Evolutionary conservation across 208 protist species (phyloP).

Genomic region (Leishmania turanica): DNA sequence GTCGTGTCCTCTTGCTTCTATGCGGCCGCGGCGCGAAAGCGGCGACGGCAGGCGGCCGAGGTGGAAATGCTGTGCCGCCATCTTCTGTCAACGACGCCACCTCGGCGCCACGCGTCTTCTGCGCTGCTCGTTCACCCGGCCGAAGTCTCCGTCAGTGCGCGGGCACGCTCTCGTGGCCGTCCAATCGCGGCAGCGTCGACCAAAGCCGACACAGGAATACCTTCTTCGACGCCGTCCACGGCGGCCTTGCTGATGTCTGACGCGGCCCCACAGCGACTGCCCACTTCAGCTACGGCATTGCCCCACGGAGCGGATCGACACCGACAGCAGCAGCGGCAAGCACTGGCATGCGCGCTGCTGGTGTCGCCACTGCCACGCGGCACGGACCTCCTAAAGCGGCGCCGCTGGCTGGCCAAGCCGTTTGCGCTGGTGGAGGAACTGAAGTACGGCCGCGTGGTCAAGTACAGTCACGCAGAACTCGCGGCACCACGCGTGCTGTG

Average conservation of each 20-base stretch:
- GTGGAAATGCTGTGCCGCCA: constrained; percentile 22
- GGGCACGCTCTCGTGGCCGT: background rate
- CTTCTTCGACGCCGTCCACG: background rate
- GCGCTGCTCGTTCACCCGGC: background rate
- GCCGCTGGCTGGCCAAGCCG: constrained; percentile 27
- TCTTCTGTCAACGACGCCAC: constrained; percentile 1
- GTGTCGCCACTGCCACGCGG: constrained; percentile 32
- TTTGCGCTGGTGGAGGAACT: constrained; percentile 48
- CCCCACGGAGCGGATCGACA: background rate
- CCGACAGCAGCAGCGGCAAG: background rate
- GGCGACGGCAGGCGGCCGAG: constrained; percentile 11
- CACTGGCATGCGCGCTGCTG: background rate
- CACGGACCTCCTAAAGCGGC: constrained; percentile 26
- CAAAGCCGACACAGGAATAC: background rate
- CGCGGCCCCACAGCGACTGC: background rate
- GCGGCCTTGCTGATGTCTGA: background rate
- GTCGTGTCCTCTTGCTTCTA: background rate
- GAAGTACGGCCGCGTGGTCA: constrained; percentile 41
- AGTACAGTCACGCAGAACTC: constrained; percentile 10
- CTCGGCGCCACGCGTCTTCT: background rate
- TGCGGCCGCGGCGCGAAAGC: background rate
- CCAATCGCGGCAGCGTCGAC: background rate
- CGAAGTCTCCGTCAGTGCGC: background rate
- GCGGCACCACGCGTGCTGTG: constrained; percentile 7
- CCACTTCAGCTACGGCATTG: background rate